Conservation (phyloP, 2,329 filamentous ascomycete genomes). For the Gnomoniopsis smithogilvyi region DNA sequence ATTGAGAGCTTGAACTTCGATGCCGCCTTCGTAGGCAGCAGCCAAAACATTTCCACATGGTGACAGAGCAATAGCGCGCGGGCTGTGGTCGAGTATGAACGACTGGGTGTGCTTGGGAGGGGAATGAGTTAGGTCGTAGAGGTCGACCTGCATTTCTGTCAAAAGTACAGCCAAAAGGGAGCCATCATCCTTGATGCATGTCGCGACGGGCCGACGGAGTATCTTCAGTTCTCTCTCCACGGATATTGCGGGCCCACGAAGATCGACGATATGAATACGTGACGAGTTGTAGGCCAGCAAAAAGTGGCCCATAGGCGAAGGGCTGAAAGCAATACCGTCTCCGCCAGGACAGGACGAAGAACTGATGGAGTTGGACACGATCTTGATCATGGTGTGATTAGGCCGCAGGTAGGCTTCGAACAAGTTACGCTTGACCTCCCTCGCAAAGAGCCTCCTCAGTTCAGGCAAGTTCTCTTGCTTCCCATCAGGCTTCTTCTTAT, state of each 20-base stretch:
- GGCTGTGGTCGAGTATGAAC: constrained; percentile 73
- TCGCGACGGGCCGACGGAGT: constrained; percentile 68
- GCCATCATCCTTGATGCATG: constrained; percentile 77
- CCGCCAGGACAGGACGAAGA: constrained; percentile 79
- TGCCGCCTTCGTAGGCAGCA: constrained; percentile 82
- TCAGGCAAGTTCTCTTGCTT: constrained; percentile 50
- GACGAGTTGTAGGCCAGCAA: constrained; percentile 83
- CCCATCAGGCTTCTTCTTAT: constrained; percentile 32
- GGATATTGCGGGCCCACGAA: constrained; percentile 54
- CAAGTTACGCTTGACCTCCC: constrained; percentile 71
- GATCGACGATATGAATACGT: constrained; percentile 74
- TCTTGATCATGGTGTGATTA: constrained; percentile 66
- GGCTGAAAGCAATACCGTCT: constrained; percentile 80
- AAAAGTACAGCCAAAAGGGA: constrained; percentile 75
- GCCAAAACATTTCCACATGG: constrained; percentile 80
- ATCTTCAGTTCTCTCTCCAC: constrained; percentile 80
- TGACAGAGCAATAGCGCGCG: constrained; percentile 75
- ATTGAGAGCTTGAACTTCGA: constrained; percentile 77
- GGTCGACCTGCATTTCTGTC: constrained; percentile 76
- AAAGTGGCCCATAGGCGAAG: constrained; percentile 71
- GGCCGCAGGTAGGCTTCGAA: constrained; percentile 75
- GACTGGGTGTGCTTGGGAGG: constrained; percentile 71
- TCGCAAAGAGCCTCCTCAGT: constrained; percentile 64
- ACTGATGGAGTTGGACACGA: constrained; percentile 80
- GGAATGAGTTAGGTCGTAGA: constrained; percentile 68